Base-by-base conservation (phyloP, 352 stramenopile genomes). In the Phytophthora chlamydospora region DNA sequence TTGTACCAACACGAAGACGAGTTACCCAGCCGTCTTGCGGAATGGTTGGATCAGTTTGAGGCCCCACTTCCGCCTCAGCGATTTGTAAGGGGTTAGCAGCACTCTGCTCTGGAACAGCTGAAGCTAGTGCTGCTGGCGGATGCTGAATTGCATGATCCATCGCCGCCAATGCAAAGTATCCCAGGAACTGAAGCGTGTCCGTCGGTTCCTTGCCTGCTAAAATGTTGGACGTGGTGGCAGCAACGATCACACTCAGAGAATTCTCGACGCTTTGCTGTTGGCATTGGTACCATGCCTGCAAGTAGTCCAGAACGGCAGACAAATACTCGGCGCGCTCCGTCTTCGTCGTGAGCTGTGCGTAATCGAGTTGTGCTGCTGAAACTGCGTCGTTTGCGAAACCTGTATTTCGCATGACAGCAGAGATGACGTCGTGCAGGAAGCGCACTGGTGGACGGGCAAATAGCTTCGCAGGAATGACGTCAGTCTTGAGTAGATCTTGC, bases 341-440 rank as follows among this genome's bases (percentile, higher is more conserved):
- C 64, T 95, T 95, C 16, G 76, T 78, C 2, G 63, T 31, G 12
- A 95, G 68, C 36, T 90, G 77, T 3, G 58, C 52, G 60, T 93
- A 95, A 58, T 93, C 81, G 2, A 62, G 71, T 39, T 95, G 84
- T 10, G 62, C 61, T 53, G 35, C 38, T 45, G 54, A 47, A 4
- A 74, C 36, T 32, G 61, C 60, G n/a, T 68, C 55, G 16, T 42
- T 57, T 0, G 64, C 54, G n/a, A 75, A 95, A 0, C 73, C 78
- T 17, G 86, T 95, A 65, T 83, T 92, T 35, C 67, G 50, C 42
- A 90, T 88, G 13, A 91, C 75, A 4, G 78, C 63, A 1, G 83
- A 91, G 45, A 93, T 85, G 16, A 93, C 55, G 51, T 95, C 86
- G 49, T 93, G 86, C 1, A 95, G 48, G 39, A 95, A 95, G 11